Conservation (phyloP, 2,329 filamentous ascomycete genomes). For the Fusarium phyllophilum region DNA sequence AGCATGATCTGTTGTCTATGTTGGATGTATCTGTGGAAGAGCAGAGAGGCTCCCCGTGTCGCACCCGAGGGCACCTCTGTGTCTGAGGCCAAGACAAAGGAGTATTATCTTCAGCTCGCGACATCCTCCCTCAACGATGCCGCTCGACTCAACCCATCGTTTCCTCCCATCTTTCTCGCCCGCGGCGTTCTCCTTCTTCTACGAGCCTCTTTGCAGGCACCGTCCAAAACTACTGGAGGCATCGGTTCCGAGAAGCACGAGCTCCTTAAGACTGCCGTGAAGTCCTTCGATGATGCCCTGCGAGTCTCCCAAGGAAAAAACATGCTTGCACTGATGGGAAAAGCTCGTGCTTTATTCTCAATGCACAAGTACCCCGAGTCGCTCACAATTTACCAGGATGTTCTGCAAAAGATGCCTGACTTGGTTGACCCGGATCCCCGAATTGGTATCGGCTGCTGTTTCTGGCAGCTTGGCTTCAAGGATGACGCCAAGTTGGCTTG, state of each 20-base stretch:
- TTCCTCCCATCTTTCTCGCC: slow-evolving; percentile 89
- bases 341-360: slow-evolving; percentile 86
- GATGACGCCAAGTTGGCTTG: slow-evolving; percentile 91
- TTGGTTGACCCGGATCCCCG: slow-evolving; percentile 93
- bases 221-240: slow-evolving; percentile 73
- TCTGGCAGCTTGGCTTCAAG: slow-evolving; percentile 96
- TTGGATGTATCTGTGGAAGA: slow-evolving; percentile 93
- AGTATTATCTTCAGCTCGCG: slow-evolving; percentile 90
- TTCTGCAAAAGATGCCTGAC: slow-evolving; percentile 84
- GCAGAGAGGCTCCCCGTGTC: slow-evolving; percentile 77
- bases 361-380: slow-evolving; percentile 88
- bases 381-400: slow-evolving; percentile 85
- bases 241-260: slow-evolving; percentile 81
- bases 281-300: slow-evolving; percentile 94
- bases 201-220: slow-evolving; percentile 83
- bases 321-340: slow-evolving; percentile 91
- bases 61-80: slow-evolving; percentile 70
- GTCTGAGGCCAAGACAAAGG: slow-evolving; percentile 87
- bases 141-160: slow-evolving; percentile 91
- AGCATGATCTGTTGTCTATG: slow-evolving; percentile 86
- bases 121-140: slow-evolving; percentile 94
- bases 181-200: slow-evolving; percentile 90
- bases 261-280: slow-evolving; percentile 83
- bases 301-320: slow-evolving; percentile 87
- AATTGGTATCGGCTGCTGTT: slow-evolving; percentile 95